Evolutionary conservation across 441 rosid genomes (phyloP), one percentile per base, ranked within the genome.

Genomic region (Corymbia citriodora): DNA sequence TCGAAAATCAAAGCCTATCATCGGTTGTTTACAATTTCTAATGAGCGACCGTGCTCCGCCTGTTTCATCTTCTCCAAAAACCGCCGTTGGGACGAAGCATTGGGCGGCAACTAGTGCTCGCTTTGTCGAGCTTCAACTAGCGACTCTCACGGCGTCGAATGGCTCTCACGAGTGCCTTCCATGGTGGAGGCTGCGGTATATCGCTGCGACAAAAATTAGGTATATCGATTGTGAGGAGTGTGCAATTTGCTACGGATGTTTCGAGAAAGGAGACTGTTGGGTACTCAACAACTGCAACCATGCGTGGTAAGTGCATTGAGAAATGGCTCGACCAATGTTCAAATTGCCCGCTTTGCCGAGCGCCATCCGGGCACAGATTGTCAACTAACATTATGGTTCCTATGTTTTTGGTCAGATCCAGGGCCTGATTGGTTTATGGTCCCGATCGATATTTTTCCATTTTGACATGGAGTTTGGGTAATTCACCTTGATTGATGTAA

Each of bases 271-370:
- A 68, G 45, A 31, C 40, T 7, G 79, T 31, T 31, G 45, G 45
- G 45, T 68, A 18, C 79, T 68, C 79, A 68, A 68, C 21, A 18
- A 0, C 16, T 36, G 6, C 15, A 19, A 23, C 0, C 29, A 36
- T 0, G 8, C 8, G 14, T 33, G 2, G 13, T 9, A 31, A 31
- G 25, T 0, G 25, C 81, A 70, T 0, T 2, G 11, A 70, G 81
- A 70, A 70, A 1, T 70, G 25, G 48, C 14, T 18, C 4, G 25
- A 19, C 2, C 7, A 9, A 12, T 27, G 8, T 27, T 27, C 16
- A n/a, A 61, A 61, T 63, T 13, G 36, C 21, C 10, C 0, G 8
- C 19, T 8, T n/a, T 70, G 25, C 13, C 4, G 6, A 0, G 19
- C 6, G 19, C 36, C 74, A 4, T 68, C 16, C 10, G 74, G 40